Evolutionary conservation across 1,284 basidiomycete species (phyloP).

Genomic region (Ceratobasidium sp.): DNA sequence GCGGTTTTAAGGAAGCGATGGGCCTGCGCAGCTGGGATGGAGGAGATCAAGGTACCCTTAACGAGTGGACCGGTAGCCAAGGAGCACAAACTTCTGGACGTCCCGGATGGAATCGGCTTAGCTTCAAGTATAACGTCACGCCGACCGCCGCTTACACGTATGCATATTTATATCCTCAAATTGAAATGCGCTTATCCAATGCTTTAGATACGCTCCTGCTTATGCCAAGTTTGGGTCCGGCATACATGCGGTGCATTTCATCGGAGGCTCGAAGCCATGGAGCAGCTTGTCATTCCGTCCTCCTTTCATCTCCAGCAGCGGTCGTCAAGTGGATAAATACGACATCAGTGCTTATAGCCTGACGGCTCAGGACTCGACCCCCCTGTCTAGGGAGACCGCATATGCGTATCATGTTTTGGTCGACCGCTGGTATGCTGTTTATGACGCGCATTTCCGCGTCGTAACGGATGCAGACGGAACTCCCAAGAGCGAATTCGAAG

Average conservation of each 20-base stretch:
- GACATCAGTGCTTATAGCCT: constrained; percentile 18
- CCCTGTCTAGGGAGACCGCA: constrained; percentile 51
- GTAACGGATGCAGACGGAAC: constrained; percentile 48
- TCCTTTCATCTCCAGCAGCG: constrained; percentile 50
- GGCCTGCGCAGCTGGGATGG: constrained; percentile 90
- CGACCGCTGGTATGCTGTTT: constrained; percentile 89
- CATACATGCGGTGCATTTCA: constrained; percentile 93
- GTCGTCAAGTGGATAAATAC: constrained; percentile 35
- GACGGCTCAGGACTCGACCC: constrained; percentile 45
- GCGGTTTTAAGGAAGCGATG: constrained; percentile 80
- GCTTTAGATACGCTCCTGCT: constrained; percentile 85
- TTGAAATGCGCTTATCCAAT: constrained; percentile 32
- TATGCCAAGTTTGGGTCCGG: constrained; percentile 90
- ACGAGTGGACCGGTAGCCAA: constrained; percentile 82
- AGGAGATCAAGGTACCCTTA: constrained; percentile 94
- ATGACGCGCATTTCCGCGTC: constrained; percentile 80
- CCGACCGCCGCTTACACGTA: constrained; percentile 97
- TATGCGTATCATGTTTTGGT: constrained; percentile 82
- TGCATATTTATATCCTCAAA: constrained; percentile 51
- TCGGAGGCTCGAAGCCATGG: constrained; percentile 95
- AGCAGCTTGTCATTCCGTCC: constrained; percentile 69
- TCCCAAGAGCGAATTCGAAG: constrained; percentile 62
- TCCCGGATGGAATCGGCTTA: constrained; percentile 85
- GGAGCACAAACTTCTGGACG: background rate
- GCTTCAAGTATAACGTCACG: constrained; percentile 96